phyloP scores from a whole-genome alignment of 202 grass and related monocot species.

The Schoenoplectus triqueter region DNA sequence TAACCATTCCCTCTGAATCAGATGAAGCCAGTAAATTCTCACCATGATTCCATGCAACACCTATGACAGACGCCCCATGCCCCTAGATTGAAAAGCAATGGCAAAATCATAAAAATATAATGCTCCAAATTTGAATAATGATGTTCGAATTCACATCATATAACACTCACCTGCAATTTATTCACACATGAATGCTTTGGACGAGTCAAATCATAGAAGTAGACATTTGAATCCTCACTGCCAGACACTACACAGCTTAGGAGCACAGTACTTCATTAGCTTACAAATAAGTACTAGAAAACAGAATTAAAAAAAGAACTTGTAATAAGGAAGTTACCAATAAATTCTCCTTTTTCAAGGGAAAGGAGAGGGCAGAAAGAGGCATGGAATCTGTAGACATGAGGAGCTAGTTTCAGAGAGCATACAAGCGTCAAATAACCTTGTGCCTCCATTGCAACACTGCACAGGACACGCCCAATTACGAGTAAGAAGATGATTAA shows the following conservation, averaged over 20 bases:
- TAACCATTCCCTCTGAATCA: constrained; percentile 92
- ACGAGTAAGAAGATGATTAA: constrained; percentile 37
- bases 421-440: constrained; percentile 87
- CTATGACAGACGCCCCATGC: constrained; percentile 77
- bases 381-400: constrained; percentile 60
- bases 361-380: constrained; percentile 98
- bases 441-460: constrained; percentile 66
- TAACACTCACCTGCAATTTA: constrained; percentile 74
- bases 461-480: constrained; percentile 45
- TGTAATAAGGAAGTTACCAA: constrained; percentile 57
- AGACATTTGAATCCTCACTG: constrained; percentile 93
- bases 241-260: constrained; percentile 70
- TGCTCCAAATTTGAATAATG: background rate
- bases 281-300: background rate
- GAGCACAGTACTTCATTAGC: constrained; percentile 33
- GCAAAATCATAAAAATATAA: background rate
- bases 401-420: constrained; percentile 76
- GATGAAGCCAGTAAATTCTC: constrained; percentile 92
- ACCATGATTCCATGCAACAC: constrained; percentile 94
- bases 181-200: constrained; percentile 91
- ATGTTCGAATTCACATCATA: background rate
- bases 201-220: constrained; percentile 97
- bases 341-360: constrained; percentile 97
- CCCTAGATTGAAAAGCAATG: constrained; percentile 56
- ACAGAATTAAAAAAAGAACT: background rate